Percentiles rank a stretch among this genome's conserved stretches.
These are phyloP conservation scores for Caloboletus firmus DNA, from an alignment of 1,284 basidiomycete species.

Conservation along the genomic window DNA sequence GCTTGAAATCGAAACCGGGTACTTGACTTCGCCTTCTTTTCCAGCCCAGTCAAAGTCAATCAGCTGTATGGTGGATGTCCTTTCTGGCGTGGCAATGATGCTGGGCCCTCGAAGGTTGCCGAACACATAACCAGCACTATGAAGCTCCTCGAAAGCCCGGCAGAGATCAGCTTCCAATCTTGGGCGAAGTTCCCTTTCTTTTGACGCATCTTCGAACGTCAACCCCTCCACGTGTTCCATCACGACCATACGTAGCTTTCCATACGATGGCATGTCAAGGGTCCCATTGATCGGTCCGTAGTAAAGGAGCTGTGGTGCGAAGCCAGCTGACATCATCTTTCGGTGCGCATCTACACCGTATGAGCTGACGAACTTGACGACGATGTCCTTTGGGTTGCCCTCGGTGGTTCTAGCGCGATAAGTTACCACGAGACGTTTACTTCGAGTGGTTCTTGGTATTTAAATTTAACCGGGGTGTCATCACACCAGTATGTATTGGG, in stretches of 20 bases:
- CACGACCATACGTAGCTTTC: conserved; percentile 21
- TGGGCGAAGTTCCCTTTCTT: background rate
- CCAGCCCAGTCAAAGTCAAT: too few relatives aligned
- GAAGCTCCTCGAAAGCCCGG: background rate
- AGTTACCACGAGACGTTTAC: background rate
- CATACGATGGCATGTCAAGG: conserved; percentile 8
- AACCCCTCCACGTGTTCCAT: conserved; percentile 16
- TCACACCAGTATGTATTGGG: background rate
- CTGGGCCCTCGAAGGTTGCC: background rate
- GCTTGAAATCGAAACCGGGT: background rate
- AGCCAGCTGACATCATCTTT: background rate
- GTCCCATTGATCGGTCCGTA: background rate
- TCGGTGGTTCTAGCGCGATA: conserved; percentile 9
- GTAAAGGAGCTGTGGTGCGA: conserved; percentile 15
- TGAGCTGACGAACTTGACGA: conserved; percentile 22
- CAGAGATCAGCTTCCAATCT: background rate
- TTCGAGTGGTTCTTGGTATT: conserved; percentile 11
- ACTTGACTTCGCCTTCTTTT: too few relatives aligned
- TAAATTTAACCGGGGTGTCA: background rate
- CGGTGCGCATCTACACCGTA: conserved; percentile 14
- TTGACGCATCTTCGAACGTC: background rate
- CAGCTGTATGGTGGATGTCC: too few relatives aligned
- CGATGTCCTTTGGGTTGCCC: background rate
- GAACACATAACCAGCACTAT: conserved; percentile 8
- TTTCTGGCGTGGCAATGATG: conserved; percentile 9